phyloP scores from a whole-genome alignment of 2,329 filamentous ascomycete species.

The Periconia sp. region DNA sequence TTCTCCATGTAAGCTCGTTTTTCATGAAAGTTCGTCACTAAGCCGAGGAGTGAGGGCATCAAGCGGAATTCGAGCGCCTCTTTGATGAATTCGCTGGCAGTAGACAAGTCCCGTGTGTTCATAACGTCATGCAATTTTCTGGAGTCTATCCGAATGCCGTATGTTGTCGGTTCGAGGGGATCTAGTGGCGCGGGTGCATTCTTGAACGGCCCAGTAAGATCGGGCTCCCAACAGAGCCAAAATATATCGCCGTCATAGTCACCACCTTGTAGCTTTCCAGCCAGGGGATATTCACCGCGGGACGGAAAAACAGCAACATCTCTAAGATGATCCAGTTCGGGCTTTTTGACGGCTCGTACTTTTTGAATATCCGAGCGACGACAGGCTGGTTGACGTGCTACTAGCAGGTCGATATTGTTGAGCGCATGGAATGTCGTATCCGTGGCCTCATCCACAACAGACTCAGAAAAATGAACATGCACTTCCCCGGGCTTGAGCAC shows the following conservation, averaged over 20 bases:
- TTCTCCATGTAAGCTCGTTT: conserved; percentile 57
- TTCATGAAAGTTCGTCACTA: conserved; percentile 66
- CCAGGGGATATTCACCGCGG: conserved; percentile 63
- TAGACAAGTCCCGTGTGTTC: conserved; percentile 16
- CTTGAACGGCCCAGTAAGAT: conserved; percentile 66
- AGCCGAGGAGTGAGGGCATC: conserved; percentile 60
- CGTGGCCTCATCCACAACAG: conserved; percentile 59
- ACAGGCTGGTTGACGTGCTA: conserved; percentile 70
- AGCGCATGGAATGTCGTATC: conserved; percentile 58
- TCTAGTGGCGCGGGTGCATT: conserved; percentile 58
- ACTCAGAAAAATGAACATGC: conserved; percentile 65
- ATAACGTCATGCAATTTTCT: conserved; percentile 52
- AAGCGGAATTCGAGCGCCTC: conserved; percentile 62
- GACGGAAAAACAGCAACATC: conserved; percentile 79
- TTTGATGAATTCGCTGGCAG: conserved; percentile 53
- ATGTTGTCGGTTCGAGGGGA: conserved; percentile 50
- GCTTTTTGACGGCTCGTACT: conserved; percentile 52
- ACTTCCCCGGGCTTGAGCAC: conserved; percentile 66
- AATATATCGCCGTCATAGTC: conserved; percentile 81
- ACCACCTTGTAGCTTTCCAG: conserved; percentile 72
- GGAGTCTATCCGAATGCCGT: conserved; percentile 55
- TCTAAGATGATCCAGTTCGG: conserved; percentile 66
- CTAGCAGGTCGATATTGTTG: conserved; percentile 62
- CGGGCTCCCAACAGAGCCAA: conserved; percentile 74
- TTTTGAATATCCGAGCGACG: conserved; percentile 73